A percentile compares a stretch with the other conserved stretches of the same genome.
phyloP scores from a whole-genome alignment of 2,329 filamentous ascomycete genomes.

The Fusarium dlaminii region DNA sequence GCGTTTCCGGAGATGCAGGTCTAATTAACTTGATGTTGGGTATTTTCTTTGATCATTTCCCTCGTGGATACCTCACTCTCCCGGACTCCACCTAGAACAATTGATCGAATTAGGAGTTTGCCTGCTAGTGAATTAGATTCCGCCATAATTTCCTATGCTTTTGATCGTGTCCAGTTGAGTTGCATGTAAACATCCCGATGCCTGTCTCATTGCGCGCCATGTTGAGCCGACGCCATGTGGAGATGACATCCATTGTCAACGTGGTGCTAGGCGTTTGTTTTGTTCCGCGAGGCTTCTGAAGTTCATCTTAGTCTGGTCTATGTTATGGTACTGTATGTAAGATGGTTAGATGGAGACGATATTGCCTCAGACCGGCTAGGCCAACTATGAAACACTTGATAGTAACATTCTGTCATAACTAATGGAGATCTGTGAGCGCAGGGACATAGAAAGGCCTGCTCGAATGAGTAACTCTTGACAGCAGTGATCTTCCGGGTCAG shows the following conservation, averaged over 20 bases:
- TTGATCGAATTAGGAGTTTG: neutral
- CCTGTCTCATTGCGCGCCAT: constrained; percentile 30
- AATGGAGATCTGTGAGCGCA: constrained; percentile 23
- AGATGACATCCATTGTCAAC: constrained; percentile 16
- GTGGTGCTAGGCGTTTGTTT: constrained; percentile 11
- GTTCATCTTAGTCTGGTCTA: neutral
- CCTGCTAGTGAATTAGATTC: neutral
- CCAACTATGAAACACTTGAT: constrained; percentile 36
- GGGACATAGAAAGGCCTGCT: constrained; percentile 32
- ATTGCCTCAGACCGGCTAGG: neutral
- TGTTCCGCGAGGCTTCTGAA: constrained; percentile 38
- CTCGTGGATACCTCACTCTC: constrained; percentile 2
- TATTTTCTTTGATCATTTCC: constrained; percentile 19
- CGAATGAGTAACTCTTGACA: constrained; percentile 33
- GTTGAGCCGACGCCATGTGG: constrained; percentile 41
- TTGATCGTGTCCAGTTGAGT: neutral
- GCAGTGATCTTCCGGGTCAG: constrained; percentile 38
- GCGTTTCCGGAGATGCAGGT: constrained; percentile 9
- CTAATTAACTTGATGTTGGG: neutral
- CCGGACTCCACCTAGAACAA: constrained; percentile 8
- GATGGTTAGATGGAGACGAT: constrained; percentile 26
- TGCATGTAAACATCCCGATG: constrained; percentile 21
- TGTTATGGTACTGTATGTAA: neutral
- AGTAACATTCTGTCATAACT: constrained; percentile 1
- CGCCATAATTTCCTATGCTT: neutral